These are phyloP conservation scores for Epichloe sibirici DNA, from an alignment of 2,329 filamentous ascomycete genomes.

Conservation along the genomic window DNA sequence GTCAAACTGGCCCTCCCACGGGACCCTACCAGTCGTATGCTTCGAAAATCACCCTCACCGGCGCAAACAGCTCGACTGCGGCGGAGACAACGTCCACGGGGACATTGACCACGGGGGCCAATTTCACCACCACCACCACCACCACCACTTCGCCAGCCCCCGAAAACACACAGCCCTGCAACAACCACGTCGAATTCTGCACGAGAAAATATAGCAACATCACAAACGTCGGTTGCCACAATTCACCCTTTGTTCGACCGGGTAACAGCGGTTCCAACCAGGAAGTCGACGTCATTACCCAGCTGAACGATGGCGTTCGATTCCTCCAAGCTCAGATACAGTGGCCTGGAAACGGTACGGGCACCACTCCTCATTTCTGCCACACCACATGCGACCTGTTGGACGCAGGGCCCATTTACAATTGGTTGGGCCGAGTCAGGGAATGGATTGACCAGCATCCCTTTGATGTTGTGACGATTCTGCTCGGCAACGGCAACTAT, in stretches of 20 bases:
- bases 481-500: slow-evolving; percentile 76
- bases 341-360: slow-evolving; percentile 35
- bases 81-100: slow-evolving; percentile 20
- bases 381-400: slow-evolving; percentile 75
- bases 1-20: slow-evolving; percentile 27
- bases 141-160: slow-evolving; percentile 28
- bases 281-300: slow-evolving; percentile 49
- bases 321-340: slow-evolving; percentile 54
- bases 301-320: slow-evolving; percentile 66
- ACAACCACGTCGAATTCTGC: slow-evolving; percentile 68
- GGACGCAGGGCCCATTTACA: slow-evolving; percentile 64
- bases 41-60: slow-evolving; percentile 30
- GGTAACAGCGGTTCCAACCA: slow-evolving; percentile 72
- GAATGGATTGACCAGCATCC: slow-evolving; percentile 66
- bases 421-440: slow-evolving; percentile 57
- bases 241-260: slow-evolving; percentile 61
- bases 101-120: slow-evolving; percentile 27
- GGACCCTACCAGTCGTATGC: slow-evolving; percentile 32
- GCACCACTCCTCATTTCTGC: slow-evolving; percentile 54
- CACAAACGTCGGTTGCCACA: slow-evolving; percentile 66
- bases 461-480: slow-evolving; percentile 77
- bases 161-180: slow-evolving; percentile 68
- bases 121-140: slow-evolving; percentile 27
- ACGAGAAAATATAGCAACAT: slow-evolving; percentile 67
- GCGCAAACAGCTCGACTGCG: slow-evolving; percentile 20